Base-by-base conservation (phyloP, 2,329 filamentous ascomycete genomes). In the Aspergillus felis region DNA sequence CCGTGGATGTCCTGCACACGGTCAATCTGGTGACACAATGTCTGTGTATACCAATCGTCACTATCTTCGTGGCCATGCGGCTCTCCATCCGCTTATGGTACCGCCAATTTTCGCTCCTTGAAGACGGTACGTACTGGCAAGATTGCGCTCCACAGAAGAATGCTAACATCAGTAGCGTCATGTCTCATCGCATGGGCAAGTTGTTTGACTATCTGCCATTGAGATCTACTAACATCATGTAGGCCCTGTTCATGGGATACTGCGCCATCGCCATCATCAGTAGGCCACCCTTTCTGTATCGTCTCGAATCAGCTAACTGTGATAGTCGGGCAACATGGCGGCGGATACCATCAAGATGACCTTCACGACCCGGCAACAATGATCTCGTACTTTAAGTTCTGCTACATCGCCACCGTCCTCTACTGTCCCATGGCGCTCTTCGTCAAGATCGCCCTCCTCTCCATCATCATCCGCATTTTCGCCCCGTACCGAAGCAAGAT, bases 351-450 rank as follows among this genome's bases (percentile, higher is more conserved):
- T 60, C 61, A 65, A 24, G 56, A 56, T 38, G 66, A 74, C 24
- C 62, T 75, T 22, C 57, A 57, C 2, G 17, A 53, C 3, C 28
- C 52, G 3, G 52, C 68, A 4, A 27, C 67, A 22, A 57, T 66
- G 2, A 32, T 61, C 20, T 75, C 70, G 53, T 64, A 60, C 38
- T 73, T 67, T 55, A 24, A 65, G 66, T 71, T 71, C 50, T 70
- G 69, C 55, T 77, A 76, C 50, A 59, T 72, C 56, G 71, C 73
- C 5, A 75, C 74, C 12, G 65, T 74, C 20, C 57, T 76, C 20
- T 77, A 77, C 64, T 74, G 71, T n/a, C 74, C 74, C 1, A 74
- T 74, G 67, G 72, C 72, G 17, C 68, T 76, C 24, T 67, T 72
- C 50, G 68, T 70, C 44, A 77, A 76, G 57, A 57, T 73, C 42